Conservation (phyloP, 441 rosid species). For the Gossypium lobatum region DNA sequence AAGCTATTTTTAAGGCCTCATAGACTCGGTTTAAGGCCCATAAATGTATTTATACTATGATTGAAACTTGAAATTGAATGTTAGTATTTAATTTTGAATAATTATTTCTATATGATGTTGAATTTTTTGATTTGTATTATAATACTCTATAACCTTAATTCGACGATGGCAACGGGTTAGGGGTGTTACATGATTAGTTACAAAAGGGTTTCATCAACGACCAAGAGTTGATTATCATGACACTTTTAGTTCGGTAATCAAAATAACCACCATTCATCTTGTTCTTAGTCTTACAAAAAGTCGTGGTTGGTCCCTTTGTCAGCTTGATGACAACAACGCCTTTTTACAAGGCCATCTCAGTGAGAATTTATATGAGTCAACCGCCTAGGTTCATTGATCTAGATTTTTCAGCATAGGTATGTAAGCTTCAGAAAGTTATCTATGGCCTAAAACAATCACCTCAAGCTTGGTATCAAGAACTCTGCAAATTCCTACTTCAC, state of each 20-base stretch:
- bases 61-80: no score
- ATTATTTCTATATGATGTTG: no score
- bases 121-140: no score
- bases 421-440: neutral
- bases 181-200: neutral
- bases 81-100: no score
- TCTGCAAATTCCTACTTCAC: neutral
- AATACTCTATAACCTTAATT: no score
- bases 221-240: neutral
- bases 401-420: neutral
- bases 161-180: fast-evolving
- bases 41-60: no score
- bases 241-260: neutral
- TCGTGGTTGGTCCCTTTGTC: neutral
- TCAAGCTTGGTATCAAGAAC: neutral
- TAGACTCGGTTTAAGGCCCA: no score
- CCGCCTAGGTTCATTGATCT: neutral
- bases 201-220: neutral
- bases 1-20: no score
- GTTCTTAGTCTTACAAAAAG: neutral
- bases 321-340: neutral
- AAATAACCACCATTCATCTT: no score
- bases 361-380: neutral
- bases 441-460: neutral
- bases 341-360: neutral